phyloP scores from a whole-genome alignment of 345 rosid species.

The Hibiscus tridactylites region DNA sequence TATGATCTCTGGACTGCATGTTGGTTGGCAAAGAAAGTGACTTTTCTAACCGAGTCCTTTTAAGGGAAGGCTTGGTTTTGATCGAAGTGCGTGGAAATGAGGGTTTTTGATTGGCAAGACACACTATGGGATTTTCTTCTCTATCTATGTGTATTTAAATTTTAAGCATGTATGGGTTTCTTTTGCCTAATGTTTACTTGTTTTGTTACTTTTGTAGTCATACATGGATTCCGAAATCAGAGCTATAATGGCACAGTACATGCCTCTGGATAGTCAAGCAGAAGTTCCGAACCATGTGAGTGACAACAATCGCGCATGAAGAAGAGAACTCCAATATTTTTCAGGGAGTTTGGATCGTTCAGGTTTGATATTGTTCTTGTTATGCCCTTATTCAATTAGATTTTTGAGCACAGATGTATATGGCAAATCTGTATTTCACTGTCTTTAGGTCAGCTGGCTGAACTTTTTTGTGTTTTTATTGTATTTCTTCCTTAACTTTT shows the following conservation, averaged over 20 bases:
- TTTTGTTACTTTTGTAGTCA: constrained; percentile 35
- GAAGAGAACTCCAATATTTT: background rate
- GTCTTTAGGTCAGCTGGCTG: background rate
- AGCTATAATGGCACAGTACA: constrained; percentile 96
- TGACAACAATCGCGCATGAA: constrained; percentile 47
- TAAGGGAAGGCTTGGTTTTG: too few relatives aligned
- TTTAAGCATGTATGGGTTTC: background rate
- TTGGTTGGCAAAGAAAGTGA: background rate
- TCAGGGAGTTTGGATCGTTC: background rate
- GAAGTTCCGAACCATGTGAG: constrained; percentile 56
- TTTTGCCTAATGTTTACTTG: background rate
- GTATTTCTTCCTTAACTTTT: too few relatives aligned
- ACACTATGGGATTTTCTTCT: background rate
- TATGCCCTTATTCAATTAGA: constrained; percentile 3
- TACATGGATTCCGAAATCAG: constrained; percentile 99
- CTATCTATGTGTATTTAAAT: background rate
- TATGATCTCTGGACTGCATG: background rate
- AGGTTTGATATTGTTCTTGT: constrained; percentile 1
- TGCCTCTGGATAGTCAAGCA: constrained; percentile 85
- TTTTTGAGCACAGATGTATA: constrained; percentile 6
- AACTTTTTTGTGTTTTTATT: background rate
- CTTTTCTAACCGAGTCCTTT: background rate
- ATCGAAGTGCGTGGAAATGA: background rate
- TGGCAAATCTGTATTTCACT: background rate
- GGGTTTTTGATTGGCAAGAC: background rate